These are phyloP conservation scores for Hymenoscyphus infarciens DNA, from an alignment of 2,329 filamentous ascomycete genomes.

Conservation along the genomic window DNA sequence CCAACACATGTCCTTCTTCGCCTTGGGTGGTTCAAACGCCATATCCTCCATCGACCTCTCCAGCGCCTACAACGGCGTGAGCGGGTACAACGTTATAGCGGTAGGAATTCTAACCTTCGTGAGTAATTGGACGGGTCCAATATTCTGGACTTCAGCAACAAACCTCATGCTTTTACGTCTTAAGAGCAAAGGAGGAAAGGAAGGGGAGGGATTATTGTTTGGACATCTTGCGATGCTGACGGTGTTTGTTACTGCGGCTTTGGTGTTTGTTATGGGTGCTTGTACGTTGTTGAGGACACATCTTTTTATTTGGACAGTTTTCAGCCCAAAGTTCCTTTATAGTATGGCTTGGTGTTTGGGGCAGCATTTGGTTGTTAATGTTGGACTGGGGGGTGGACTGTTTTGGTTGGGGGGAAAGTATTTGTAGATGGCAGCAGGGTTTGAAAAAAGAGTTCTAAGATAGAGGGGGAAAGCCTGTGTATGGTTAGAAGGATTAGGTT, in stretches of 20 bases:
- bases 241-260: conserved; percentile 61
- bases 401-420: conserved; percentile 46
- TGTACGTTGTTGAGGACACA: conserved; percentile 83
- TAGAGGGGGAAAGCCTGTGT: neutral
- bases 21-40: conserved; percentile 85
- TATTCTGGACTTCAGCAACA: conserved; percentile 78
- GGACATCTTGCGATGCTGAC: conserved; percentile 64
- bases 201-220: conserved; percentile 20
- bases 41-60: conserved; percentile 95
- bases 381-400: conserved; percentile 57
- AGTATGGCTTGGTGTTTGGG: conserved; percentile 82
- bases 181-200: conserved; percentile 10
- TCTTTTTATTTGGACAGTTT: conserved; percentile 98
- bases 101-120: conserved; percentile 83
- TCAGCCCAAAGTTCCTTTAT: conserved; percentile 94
- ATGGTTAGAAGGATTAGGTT: too few species aligned
- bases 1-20: conserved; percentile 82
- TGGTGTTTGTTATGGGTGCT: conserved; percentile 78
- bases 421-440: neutral
- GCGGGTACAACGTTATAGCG: conserved; percentile 71
- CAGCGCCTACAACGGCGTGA: conserved; percentile 90
- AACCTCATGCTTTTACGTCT: conserved; percentile 53
- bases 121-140: conserved; percentile 85
- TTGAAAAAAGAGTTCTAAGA: neutral
- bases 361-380: conserved; percentile 73